These are phyloP conservation scores for Trypanosoma lewisi DNA, from an alignment of 208 protist species.

Conservation along the genomic window DNA sequence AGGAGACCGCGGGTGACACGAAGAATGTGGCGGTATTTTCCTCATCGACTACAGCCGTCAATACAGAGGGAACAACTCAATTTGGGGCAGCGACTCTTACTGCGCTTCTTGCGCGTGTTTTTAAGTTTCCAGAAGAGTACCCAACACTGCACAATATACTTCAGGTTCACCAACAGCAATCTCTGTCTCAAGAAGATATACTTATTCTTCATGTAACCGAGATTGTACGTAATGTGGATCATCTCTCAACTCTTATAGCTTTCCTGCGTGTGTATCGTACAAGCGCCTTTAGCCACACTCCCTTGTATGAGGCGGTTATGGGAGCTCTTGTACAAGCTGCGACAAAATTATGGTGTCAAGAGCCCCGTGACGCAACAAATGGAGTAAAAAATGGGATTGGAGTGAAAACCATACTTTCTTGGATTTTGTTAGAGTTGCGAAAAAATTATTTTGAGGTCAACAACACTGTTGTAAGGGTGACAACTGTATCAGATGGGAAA, in stretches of 20 bases:
- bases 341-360: conserved; percentile 6
- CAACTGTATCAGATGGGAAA: neutral
- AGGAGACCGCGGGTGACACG: neutral
- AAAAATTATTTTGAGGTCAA: conserved; percentile 14
- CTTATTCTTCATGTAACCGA: conserved; percentile 2
- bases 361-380: neutral
- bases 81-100: conserved; percentile 9
- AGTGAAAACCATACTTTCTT: conserved; percentile 13
- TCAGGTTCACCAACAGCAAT: neutral
- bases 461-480: neutral
- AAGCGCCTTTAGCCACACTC: conserved; percentile 12
- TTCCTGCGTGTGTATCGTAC: conserved; percentile 29
- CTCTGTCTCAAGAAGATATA: neutral
- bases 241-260: conserved; percentile 14
- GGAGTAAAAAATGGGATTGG: neutral
- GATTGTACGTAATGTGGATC: conserved; percentile 11
- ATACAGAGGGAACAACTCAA: neutral
- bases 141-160: conserved; percentile 17
- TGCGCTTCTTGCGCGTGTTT: conserved; percentile 8
- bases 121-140: conserved; percentile 13
- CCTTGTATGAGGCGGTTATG: conserved; percentile 19
- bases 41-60: neutral
- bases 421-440: conserved; percentile 17
- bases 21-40: neutral
- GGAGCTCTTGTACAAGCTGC: conserved; percentile 8